Percentiles rank a stretch among this genome's conserved stretches.
These are phyloP conservation scores for Podaxis rugospora DNA, from an alignment of 768 basidiomycete genomes.

Conservation along the genomic window DNA sequence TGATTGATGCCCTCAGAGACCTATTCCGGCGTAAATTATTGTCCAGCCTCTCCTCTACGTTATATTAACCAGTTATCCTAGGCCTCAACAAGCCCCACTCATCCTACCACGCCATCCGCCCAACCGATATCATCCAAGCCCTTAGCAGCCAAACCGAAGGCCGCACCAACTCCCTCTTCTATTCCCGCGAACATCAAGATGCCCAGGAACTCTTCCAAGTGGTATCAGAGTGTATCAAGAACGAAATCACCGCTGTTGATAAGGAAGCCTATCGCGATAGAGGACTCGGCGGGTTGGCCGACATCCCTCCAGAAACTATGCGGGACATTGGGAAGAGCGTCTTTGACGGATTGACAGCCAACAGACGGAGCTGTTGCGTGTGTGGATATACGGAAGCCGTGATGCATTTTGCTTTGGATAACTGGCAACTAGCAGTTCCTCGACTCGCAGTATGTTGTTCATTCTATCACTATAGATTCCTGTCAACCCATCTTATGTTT, in stretches of 20 bases:
- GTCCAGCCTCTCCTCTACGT: background rate
- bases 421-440: slow-evolving; percentile 76
- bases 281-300: slow-evolving; percentile 58
- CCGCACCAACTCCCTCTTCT: slow-evolving; percentile 62
- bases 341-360: slow-evolving; percentile 89
- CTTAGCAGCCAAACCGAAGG: slow-evolving; percentile 52
- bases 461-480: background rate
- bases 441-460: slow-evolving; percentile 47
- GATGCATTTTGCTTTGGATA: slow-evolving; percentile 88
- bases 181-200: slow-evolving; percentile 94
- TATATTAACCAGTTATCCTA: slow-evolving; percentile 21
- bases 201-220: slow-evolving; percentile 98
- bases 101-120: slow-evolving; percentile 61
- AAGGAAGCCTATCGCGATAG: slow-evolving; percentile 67
- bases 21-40: slow-evolving; percentile 57
- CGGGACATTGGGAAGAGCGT: slow-evolving; percentile 51
- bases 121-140: slow-evolving; percentile 65
- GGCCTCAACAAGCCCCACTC: slow-evolving; percentile 62
- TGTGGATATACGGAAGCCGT: slow-evolving; percentile 95
- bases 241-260: slow-evolving; percentile 72
- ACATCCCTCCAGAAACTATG: slow-evolving; percentile 10
- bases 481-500: background rate
- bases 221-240: slow-evolving; percentile 84
- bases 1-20: slow-evolving; percentile 75
- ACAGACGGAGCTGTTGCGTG: slow-evolving; percentile 78